Conservation (phyloP, 2,329 filamentous ascomycete species). For the Botrytis deweyae region DNA sequence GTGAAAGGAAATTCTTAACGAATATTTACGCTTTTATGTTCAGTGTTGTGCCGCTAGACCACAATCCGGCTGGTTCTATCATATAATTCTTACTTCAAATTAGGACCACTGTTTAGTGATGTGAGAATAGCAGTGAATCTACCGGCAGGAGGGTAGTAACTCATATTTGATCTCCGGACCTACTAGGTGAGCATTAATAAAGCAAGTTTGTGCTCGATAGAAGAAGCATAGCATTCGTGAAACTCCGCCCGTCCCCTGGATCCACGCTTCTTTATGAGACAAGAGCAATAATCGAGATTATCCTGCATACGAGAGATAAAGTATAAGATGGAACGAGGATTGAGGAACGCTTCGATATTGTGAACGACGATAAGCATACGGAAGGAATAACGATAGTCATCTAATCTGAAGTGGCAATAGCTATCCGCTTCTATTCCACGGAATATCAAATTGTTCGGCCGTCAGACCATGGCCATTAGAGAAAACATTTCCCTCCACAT, state of each 20-base stretch:
- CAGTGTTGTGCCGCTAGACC: not conserved
- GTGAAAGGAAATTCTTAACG: not conserved
- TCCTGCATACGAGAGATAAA: not conserved
- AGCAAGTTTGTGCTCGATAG: not conserved
- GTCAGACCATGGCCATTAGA: not conserved
- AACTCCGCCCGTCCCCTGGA: not conserved
- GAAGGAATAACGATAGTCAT: not conserved
- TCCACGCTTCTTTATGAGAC: not conserved
- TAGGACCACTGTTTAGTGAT: not conserved
- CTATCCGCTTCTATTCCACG: not conserved
- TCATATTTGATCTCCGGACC: rapidly evolving
- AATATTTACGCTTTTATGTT: not conserved
- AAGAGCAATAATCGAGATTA: not conserved
- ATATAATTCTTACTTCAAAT: too few species aligned
- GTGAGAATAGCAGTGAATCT: not conserved
- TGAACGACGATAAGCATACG: not conserved
- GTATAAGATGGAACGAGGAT: too few species aligned
- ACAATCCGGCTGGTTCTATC: not conserved
- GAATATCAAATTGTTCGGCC: not conserved
- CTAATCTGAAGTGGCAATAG: not conserved
- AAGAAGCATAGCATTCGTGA: not conserved
- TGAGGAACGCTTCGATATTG: too few species aligned
- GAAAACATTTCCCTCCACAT: not conserved
- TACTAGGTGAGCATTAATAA: not conserved
- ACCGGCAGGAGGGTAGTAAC: not conserved